Conservation (phyloP, 768 basidiomycete species). For the Hydnomerulius pinastri region DNA sequence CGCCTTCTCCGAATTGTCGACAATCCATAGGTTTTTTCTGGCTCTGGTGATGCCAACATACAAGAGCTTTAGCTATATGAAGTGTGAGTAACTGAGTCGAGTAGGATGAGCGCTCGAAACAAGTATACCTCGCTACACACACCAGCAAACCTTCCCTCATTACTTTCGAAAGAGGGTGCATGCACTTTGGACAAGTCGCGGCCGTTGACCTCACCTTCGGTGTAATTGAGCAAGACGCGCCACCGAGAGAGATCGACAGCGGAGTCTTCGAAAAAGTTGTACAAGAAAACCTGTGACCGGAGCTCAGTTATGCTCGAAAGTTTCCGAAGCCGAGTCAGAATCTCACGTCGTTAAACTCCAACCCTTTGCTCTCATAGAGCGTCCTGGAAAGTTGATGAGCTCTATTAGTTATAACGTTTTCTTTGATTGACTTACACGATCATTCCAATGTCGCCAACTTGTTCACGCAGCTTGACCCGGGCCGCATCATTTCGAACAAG, state of each 20-base stretch:
- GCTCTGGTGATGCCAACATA: slow-evolving; percentile 76
- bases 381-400: slow-evolving; percentile 22
- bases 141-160: slow-evolving; percentile 50
- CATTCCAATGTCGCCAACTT: slow-evolving; percentile 59
- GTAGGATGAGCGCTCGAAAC: not conserved
- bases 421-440: slow-evolving; percentile 48
- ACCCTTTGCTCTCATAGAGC: slow-evolving; percentile 34
- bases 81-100: not conserved
- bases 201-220: slow-evolving; percentile 25
- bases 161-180: slow-evolving; percentile 47
- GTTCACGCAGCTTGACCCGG: slow-evolving; percentile 43
- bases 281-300: slow-evolving; percentile 62
- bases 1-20: slow-evolving; percentile 57
- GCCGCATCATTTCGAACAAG: slow-evolving; percentile 65
- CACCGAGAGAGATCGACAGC: slow-evolving; percentile 51
- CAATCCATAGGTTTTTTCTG: slow-evolving; percentile 69
- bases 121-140: slow-evolving; percentile 57
- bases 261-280: slow-evolving; percentile 76
- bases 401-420: not conserved
- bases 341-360: slow-evolving; percentile 26
- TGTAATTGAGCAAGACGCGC: slow-evolving; percentile 54
- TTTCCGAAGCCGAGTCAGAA: not conserved
- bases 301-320: not conserved
- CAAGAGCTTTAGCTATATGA: slow-evolving; percentile 56
- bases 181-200: slow-evolving; percentile 14